phyloP scores from a whole-genome alignment of 176 grass and related monocot species.

The Oropetium thomaeum region DNA sequence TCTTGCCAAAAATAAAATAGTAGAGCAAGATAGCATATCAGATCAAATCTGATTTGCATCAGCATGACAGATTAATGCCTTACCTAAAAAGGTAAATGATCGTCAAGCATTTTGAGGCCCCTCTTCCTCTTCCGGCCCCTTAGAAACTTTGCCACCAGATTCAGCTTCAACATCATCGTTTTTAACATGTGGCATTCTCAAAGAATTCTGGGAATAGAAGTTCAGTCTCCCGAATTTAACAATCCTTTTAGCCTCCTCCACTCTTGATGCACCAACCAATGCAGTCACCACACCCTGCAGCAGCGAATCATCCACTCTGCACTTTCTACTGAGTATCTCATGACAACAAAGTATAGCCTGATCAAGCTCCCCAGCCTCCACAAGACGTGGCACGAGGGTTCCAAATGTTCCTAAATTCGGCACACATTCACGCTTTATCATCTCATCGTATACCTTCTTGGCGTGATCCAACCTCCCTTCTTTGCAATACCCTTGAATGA shows the following conservation, averaged over 20 bases:
- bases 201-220: constrained; percentile 29
- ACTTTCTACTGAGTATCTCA: constrained; percentile 33
- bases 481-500: constrained; percentile 48
- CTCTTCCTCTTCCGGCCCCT: constrained; percentile 8
- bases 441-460: constrained; percentile 47
- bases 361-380: constrained; percentile 53
- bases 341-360: constrained; percentile 44
- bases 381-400: constrained; percentile 35
- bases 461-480: constrained; percentile 50
- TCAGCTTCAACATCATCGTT: not conserved
- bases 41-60: not conserved
- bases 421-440: constrained; percentile 40
- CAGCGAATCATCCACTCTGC: constrained; percentile 11
- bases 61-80: not conserved
- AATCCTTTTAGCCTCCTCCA: constrained; percentile 48
- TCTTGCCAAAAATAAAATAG: constrained; percentile 3
- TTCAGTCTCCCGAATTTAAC: constrained; percentile 38
- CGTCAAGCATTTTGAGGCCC: not conserved
- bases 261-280: constrained; percentile 36
- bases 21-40: not conserved
- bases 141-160: constrained; percentile 13
- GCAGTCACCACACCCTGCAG: constrained; percentile 54
- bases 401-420: constrained; percentile 55
- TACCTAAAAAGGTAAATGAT: constrained; percentile 5
- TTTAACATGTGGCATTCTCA: constrained; percentile 15